Base-by-base conservation (phyloP, 768 basidiomycete species). In the Russula ochroleuca region DNA sequence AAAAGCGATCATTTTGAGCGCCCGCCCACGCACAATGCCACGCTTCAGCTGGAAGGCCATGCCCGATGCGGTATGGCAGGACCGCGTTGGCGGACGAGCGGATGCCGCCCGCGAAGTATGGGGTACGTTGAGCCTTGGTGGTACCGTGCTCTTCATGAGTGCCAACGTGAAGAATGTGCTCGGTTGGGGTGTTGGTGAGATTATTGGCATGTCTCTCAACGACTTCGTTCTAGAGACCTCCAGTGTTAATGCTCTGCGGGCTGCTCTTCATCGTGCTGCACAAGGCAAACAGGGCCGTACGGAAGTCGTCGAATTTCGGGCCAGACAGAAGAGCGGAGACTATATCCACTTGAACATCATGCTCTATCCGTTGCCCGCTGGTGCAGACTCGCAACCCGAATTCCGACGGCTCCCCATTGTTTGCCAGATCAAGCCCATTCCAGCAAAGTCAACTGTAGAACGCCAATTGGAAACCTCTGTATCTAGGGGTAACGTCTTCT, bases 1-100 rank as follows among this genome's bases (percentile, higher is more conserved):
- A 41, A 97, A 98, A 75, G 92, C 94, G 2, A 93, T 99, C 70
- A 85, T 99, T 40, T 79, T 99, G n/a, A 85, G 83, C 61, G 95
- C 89, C 0, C 80, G 96, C 10, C 83, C 87, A 35, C 77, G 87
- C 50, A 80, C 80, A 69, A 87, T 91, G 80, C 83, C 85, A 9
- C 71, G 68, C 2, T 73, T 93, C 25, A 73, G 71, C 5, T 94
- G 92, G 92, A 77, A 75, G 3, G 76, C 78, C 41, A 74, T 94
- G 33, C 73, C 76, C 1, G 71, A 73, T 33, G 80, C 79, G 11
- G 33, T n/a, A 53, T 57, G 64, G 58, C 64, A 50, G 23, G 64
- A 57, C 17, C 54, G 21, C 25, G 61, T 53, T 25, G 48, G 51
- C 15, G 65, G 65, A 43, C 67, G 67, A 23, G 67, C 70, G 43